A percentile compares a stretch with the other conserved stretches of the same genome.
These are phyloP conservation scores for Acrodontium crateriforme DNA, from an alignment of 2,329 filamentous ascomycete species.

Conservation along the genomic window DNA sequence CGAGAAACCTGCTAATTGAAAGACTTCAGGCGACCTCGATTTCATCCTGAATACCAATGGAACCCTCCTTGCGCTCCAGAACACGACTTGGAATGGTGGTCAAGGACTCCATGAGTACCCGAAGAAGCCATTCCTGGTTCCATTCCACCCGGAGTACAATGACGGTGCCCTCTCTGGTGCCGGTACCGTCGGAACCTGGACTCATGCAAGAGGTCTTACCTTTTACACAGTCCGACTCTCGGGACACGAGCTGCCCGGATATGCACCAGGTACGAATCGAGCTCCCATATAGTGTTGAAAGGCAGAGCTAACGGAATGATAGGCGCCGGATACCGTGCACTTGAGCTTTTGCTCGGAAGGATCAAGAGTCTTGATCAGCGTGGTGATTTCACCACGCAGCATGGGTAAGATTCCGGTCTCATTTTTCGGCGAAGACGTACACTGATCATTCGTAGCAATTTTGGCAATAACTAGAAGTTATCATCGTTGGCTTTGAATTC, in stretches of 20 bases:
- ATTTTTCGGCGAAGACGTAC: no score
- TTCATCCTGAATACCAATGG: slow-evolving; percentile 37
- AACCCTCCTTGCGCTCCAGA: slow-evolving; percentile 39
- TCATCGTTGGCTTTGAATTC: no score
- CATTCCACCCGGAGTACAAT: slow-evolving; percentile 31
- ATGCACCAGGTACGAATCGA: slow-evolving; percentile 31
- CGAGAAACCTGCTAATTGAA: no score
- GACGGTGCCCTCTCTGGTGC: slow-evolving; percentile 26
- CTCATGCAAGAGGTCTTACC: slow-evolving; percentile 30
- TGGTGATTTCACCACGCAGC: slow-evolving; percentile 11
- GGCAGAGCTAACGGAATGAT: no score
- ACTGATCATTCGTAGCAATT: no score
- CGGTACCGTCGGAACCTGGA: slow-evolving; percentile 29
- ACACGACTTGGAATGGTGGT: slow-evolving; percentile 40
- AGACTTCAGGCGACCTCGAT: slow-evolving; percentile 38
- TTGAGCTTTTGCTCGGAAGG: slow-evolving; percentile 31
- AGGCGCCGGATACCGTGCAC: slow-evolving; percentile 27
- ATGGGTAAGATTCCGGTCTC: no score
- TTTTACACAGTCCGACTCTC: slow-evolving; percentile 31
- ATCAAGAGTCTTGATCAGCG: slow-evolving; percentile 20
- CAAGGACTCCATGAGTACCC: slow-evolving; percentile 34
- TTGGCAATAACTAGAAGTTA: no score
- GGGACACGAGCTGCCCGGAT: slow-evolving; percentile 31
- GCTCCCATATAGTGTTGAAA: no score
- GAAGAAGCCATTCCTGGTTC: slow-evolving; percentile 26